Conservation (phyloP, 345 rosid species). For the Arabis alpina region DNA sequence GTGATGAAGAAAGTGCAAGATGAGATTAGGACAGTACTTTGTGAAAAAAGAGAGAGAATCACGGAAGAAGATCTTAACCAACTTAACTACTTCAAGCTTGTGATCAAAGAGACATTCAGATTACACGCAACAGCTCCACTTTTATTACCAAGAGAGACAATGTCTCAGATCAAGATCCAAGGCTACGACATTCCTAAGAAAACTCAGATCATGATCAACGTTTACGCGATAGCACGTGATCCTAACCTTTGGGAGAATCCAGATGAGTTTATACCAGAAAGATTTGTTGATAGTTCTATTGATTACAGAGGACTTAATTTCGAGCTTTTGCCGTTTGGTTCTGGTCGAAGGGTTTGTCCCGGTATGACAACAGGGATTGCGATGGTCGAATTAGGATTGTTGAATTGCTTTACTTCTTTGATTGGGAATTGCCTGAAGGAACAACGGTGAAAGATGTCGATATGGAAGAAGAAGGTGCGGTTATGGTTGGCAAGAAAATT, state of each 20-base stretch:
- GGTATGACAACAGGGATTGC: conserved; percentile 47
- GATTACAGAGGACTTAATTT: conserved; percentile 55
- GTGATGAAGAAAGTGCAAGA: conserved; percentile 66
- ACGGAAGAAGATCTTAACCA: conserved; percentile 43
- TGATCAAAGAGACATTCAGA: conserved; percentile 58
- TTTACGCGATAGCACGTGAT: conserved; percentile 55
- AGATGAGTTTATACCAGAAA: conserved; percentile 53
- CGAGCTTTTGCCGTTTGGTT: conserved; percentile 47
- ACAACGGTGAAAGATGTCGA: conserved; percentile 39
- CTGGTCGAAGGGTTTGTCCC: conserved; percentile 40
- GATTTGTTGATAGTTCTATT: conserved; percentile 44
- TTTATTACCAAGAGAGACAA: conserved; percentile 55
- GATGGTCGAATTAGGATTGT: conserved; percentile 37
- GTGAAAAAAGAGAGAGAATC: conserved; percentile 40
- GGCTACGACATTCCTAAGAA: conserved; percentile 46
- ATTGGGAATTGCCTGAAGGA: conserved; percentile 42
- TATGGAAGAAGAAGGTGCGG: conserved; percentile 39
- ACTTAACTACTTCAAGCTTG: conserved; percentile 54
- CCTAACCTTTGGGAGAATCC: conserved; percentile 49
- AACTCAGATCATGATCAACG: conserved; percentile 49
- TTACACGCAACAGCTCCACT: conserved; percentile 61
- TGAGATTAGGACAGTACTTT: conserved; percentile 50
- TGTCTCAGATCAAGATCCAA: conserved; percentile 45
- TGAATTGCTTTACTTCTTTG: conserved; percentile 43
- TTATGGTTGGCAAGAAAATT: conserved; percentile 37